Evolutionary conservation across 1,284 basidiomycete genomes (phyloP).

Genomic region (Cutaneotrichosporon mucoides): DNA sequence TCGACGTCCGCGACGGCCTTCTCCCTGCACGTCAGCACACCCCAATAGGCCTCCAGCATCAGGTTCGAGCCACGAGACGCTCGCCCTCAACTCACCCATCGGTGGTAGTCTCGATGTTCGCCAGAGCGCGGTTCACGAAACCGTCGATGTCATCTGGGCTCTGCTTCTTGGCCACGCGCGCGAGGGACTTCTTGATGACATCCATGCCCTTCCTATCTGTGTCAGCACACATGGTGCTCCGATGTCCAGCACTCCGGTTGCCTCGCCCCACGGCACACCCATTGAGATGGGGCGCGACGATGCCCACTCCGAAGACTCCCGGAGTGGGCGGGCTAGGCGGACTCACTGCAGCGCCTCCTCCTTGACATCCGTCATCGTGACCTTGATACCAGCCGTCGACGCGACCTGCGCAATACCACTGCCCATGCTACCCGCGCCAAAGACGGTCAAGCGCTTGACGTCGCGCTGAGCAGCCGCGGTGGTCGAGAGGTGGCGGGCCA

Average conservation of each 20-base stretch:
- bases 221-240: not conserved
- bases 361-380: constrained; percentile 49
- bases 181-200: constrained; percentile 56
- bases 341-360: constrained; percentile 44
- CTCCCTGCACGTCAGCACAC: constrained; percentile 26
- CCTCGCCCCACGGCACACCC: no score
- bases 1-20: constrained; percentile 54
- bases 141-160: constrained; percentile 49
- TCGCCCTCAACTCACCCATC: constrained; percentile 44
- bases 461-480: constrained; percentile 7
- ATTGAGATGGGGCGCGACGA: no score
- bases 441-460: constrained; percentile 48
- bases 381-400: constrained; percentile 51
- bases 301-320: no score
- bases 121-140: constrained; percentile 45
- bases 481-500: constrained; percentile 8
- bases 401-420: constrained; percentile 54
- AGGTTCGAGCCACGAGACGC: no score
- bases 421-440: constrained; percentile 54
- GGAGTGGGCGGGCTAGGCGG: no score
- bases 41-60: no score
- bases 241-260: no score
- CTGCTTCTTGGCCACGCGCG: constrained; percentile 53
- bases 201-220: constrained; percentile 38
- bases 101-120: constrained; percentile 53